Percentiles rank a stretch among this genome's conserved stretches.
These are phyloP conservation scores for Coelastrella sp. DNA, from an alignment of 139 green algal genomes.

Conservation along the genomic window DNA sequence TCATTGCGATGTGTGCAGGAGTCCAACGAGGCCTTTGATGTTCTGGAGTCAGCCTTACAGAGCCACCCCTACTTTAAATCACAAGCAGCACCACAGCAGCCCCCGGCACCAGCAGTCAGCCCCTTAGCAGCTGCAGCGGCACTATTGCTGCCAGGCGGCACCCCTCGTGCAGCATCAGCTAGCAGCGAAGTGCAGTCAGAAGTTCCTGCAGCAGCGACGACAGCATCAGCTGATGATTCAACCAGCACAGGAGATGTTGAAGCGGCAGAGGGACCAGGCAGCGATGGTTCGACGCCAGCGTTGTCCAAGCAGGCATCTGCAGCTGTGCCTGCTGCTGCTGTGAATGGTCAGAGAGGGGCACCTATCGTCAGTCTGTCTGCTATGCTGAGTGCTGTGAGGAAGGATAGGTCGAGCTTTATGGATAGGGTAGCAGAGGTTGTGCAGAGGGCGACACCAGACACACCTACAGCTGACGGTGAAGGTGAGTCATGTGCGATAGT, in stretches of 20 bases:
- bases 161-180: neutral
- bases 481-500: neutral
- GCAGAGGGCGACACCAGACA: constrained; percentile 21
- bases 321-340: constrained; percentile 12
- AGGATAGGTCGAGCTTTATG: constrained; percentile 60
- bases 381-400: constrained; percentile 49
- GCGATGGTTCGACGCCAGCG: constrained; percentile 13
- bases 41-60: constrained; percentile 68
- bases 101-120: constrained; percentile 22
- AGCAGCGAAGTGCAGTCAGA: neutral
- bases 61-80: constrained; percentile 55
- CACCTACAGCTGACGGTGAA: neutral
- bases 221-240: neutral
- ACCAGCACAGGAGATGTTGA: neutral
- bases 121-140: constrained; percentile 17
- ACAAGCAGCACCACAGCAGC: constrained; percentile 26
- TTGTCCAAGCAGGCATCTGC: neutral
- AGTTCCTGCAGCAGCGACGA: neutral
- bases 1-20: constrained; percentile 58
- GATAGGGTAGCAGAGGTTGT: constrained; percentile 33
- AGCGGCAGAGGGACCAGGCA: neutral
- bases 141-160: neutral
- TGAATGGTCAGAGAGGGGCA: neutral
- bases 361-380: constrained; percentile 10
- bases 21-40: constrained; percentile 70